Percentiles rank a stretch among this genome's conserved stretches.
Conservation (phyloP, 805 yeast genomes). For the Candida dajiaensis region DNA sequence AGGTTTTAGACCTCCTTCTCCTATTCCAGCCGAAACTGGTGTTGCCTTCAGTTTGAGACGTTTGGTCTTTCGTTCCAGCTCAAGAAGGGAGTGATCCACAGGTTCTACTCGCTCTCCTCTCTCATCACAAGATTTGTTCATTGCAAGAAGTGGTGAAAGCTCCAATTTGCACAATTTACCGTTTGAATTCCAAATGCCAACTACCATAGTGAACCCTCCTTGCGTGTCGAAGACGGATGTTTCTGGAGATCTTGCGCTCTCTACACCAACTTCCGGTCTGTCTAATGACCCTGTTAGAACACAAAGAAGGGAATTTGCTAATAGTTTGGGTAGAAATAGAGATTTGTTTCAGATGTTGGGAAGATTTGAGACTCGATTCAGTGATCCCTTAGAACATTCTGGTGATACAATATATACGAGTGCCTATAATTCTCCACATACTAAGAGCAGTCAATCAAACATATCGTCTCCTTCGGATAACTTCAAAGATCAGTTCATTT, state of each 20-base stretch:
- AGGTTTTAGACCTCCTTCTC: neutral
- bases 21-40: neutral
- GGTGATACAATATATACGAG: neutral
- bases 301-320: conserved; percentile 5
- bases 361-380: conserved; percentile 6
- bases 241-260: neutral
- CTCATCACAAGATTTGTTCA: neutral
- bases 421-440: neutral
- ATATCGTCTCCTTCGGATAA: neutral
- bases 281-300: conserved; percentile 2
- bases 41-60: neutral
- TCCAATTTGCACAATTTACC: neutral
- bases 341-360: conserved; percentile 13
- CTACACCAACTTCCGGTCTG: conserved; percentile 3
- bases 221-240: neutral
- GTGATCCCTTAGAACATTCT: neutral
- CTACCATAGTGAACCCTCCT: neutral
- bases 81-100: neutral
- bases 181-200: neutral
- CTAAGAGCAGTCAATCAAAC: neutral
- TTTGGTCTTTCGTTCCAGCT: neutral
- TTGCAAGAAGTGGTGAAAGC: neutral
- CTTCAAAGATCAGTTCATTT: neutral
- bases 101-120: neutral
- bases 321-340: conserved; percentile 8